Evolutionary conservation across 139 green algal genomes (phyloP).

Genomic region (Closterium sp.): DNA sequence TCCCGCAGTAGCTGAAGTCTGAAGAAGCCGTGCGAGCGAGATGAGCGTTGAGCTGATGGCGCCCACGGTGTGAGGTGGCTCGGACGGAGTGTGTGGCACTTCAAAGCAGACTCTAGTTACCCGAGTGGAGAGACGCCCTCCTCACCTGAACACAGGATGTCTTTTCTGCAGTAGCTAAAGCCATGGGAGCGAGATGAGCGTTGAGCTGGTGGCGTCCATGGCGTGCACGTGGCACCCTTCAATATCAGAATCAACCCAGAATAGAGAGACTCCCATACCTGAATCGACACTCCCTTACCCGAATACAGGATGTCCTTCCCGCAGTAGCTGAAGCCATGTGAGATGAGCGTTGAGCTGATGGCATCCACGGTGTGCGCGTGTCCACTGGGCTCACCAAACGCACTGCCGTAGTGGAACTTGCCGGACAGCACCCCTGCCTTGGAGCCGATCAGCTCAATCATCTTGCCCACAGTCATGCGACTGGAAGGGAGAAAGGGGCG

Average conservation of each 20-base stretch:
- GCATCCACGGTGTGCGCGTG: slow-evolving; percentile 71
- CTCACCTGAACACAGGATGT: slow-evolving; percentile 51
- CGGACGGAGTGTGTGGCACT: too few relatives aligned
- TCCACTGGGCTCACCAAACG: slow-evolving; percentile 86
- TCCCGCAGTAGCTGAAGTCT: slow-evolving; percentile 74
- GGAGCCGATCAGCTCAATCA: slow-evolving; percentile 93
- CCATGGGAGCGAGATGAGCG: slow-evolving; percentile 76
- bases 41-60: slow-evolving; percentile 71
- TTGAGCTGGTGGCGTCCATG: slow-evolving; percentile 59
- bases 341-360: slow-evolving; percentile 72
- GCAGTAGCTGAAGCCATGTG: slow-evolving; percentile 78
- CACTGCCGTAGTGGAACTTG: slow-evolving; percentile 77
- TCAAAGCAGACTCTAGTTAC: too few relatives aligned
- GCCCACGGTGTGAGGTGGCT: slow-evolving; percentile 72
- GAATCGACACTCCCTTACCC: slow-evolving; percentile 32
- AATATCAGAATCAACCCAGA: too few relatives aligned
- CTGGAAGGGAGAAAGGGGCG: too few relatives aligned
- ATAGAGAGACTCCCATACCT: not conserved
- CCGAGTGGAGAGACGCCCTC: too few relatives aligned
- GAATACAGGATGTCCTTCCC: slow-evolving; percentile 59
- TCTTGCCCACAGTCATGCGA: slow-evolving; percentile 77
- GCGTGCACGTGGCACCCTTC: slow-evolving; percentile 69
- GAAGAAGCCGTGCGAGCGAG: slow-evolving; percentile 72
- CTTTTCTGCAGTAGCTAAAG: slow-evolving; percentile 72
- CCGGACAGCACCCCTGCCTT: slow-evolving; percentile 80